These are phyloP conservation scores for Chaetomidium leptoderma DNA, from an alignment of 495 filamentous ascomycete species.

Conservation along the genomic window DNA sequence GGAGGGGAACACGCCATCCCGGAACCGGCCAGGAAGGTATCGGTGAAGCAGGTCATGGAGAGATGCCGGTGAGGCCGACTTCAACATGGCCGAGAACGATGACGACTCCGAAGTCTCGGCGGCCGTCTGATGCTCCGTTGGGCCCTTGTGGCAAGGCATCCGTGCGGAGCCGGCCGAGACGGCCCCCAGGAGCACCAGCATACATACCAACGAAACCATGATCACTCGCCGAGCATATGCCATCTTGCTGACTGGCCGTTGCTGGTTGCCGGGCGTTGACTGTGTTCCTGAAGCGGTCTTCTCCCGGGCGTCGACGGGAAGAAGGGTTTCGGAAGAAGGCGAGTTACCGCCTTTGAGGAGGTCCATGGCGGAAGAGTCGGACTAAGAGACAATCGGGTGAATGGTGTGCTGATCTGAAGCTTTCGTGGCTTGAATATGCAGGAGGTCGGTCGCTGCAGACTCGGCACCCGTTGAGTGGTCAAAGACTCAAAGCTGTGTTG, in stretches of 20 bases:
- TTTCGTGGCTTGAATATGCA: neutral
- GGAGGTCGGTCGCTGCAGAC: neutral
- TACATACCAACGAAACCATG: conserved; percentile 29
- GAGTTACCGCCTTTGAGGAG: conserved; percentile 10
- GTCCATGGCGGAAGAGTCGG: conserved; percentile 16
- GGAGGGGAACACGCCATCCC: conserved; percentile 36
- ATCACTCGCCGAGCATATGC: conserved; percentile 25
- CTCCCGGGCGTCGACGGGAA: conserved; percentile 10
- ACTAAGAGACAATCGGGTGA: neutral
- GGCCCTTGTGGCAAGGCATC: conserved; percentile 20
- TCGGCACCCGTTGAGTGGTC: neutral
- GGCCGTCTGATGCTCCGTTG: conserved; percentile 11
- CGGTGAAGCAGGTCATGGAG: conserved; percentile 39
- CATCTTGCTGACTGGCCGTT: conserved; percentile 22
- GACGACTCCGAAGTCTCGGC: conserved; percentile 20
- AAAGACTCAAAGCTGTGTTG: conserved; percentile 1
- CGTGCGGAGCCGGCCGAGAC: conserved; percentile 23
- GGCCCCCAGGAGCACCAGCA: conserved; percentile 31
- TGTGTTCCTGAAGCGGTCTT: conserved; percentile 12
- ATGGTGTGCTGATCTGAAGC: conserved; percentile 3
- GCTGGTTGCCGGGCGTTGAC: conserved; percentile 3
- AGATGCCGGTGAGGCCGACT: conserved; percentile 34
- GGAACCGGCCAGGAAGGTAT: conserved; percentile 37
- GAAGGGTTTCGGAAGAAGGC: conserved; percentile 13
- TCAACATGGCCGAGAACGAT: conserved; percentile 34